Percentiles rank a stretch among this genome's conserved stretches.
phyloP scores from a whole-genome alignment of 495 filamentous ascomycete species.

The Cercophora newfieldiana region DNA sequence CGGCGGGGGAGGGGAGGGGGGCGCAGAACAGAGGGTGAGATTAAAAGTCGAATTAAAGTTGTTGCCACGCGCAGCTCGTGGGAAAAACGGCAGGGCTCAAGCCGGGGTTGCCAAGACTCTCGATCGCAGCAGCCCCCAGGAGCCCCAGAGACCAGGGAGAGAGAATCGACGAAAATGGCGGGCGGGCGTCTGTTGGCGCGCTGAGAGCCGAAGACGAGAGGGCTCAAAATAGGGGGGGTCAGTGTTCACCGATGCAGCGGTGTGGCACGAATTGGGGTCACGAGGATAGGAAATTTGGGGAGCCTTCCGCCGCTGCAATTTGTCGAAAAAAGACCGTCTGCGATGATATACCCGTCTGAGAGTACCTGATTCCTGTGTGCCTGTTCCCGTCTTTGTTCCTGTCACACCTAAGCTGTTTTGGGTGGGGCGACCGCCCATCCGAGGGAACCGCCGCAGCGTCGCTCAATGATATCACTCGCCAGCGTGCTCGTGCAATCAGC shows the following conservation, averaged over 20 bases:
- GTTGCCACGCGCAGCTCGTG: constrained; percentile 15
- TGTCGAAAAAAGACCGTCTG: constrained; percentile 10
- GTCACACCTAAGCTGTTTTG: constrained; percentile 11
- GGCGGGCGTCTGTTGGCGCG: neutral
- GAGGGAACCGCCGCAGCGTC: constrained; percentile 15
- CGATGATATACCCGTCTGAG: constrained; percentile 17
- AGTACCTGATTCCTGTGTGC: constrained; percentile 1
- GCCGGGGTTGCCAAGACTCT: constrained; percentile 17
- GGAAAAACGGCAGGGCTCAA: constrained; percentile 15
- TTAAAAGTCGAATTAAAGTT: constrained; percentile 26
- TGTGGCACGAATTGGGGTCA: constrained; percentile 38
- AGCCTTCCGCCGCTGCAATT: constrained; percentile 23
- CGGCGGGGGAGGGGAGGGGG: neutral
- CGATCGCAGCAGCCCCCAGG: constrained; percentile 6
- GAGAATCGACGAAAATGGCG: neutral
- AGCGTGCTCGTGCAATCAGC: constrained; percentile 11
- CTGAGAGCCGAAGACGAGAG: neutral
- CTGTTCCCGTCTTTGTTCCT: constrained; percentile 12
- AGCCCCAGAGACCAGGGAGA: neutral
- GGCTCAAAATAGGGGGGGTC: constrained; percentile 15
- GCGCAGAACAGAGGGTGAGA: constrained; percentile 3
- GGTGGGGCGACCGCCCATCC: constrained; percentile 4
- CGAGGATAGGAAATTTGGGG: constrained; percentile 27
- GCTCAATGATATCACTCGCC: constrained; percentile 21
- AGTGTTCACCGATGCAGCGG: constrained; percentile 25